Percentiles rank a stretch among this genome's conserved stretches.
phyloP scores from a whole-genome alignment of 495 filamentous ascomycete genomes.

The Cairneyella variabilis region DNA sequence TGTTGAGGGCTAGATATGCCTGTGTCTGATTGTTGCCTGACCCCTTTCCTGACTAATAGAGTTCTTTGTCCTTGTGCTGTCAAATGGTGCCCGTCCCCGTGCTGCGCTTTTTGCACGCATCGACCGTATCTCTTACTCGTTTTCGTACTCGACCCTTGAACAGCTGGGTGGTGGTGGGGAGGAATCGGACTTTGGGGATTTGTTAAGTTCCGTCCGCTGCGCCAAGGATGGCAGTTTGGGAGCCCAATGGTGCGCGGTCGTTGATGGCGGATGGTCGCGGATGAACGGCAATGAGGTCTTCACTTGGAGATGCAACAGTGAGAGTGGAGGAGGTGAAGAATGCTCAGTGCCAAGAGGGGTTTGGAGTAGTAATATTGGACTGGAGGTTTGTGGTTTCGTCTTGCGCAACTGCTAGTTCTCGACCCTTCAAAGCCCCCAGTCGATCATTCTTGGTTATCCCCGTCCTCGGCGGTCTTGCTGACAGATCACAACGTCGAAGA shows the following conservation, averaged over 20 bases:
- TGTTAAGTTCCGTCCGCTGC: background rate
- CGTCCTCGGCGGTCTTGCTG: background rate
- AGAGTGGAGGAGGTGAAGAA: background rate
- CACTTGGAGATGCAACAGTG: background rate
- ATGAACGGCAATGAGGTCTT: background rate
- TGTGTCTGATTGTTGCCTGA: background rate
- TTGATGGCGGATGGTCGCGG: background rate
- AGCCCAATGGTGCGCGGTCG: background rate
- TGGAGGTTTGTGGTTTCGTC: background rate
- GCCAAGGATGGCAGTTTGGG: too few species aligned
- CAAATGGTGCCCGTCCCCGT: too few species aligned
- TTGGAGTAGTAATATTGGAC: background rate
- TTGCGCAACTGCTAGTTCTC: slow-evolving; percentile 3
- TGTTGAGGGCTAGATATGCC: background rate
- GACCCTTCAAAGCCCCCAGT: background rate
- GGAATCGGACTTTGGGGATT: too few species aligned
- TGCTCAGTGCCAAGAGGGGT: background rate
- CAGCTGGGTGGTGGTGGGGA: background rate
- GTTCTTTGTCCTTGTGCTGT: too few species aligned
- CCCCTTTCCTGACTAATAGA: background rate
- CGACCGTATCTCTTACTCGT: slow-evolving; percentile 14
- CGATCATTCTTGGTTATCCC: slow-evolving; percentile 3
- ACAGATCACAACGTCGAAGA: too few species aligned
- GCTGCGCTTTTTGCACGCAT: too few species aligned
- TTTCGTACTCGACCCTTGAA: slow-evolving; percentile 3